These are phyloP conservation scores for Stipa capillata DNA, from an alignment of 176 grass and related monocot species.

Conservation along the genomic window DNA sequence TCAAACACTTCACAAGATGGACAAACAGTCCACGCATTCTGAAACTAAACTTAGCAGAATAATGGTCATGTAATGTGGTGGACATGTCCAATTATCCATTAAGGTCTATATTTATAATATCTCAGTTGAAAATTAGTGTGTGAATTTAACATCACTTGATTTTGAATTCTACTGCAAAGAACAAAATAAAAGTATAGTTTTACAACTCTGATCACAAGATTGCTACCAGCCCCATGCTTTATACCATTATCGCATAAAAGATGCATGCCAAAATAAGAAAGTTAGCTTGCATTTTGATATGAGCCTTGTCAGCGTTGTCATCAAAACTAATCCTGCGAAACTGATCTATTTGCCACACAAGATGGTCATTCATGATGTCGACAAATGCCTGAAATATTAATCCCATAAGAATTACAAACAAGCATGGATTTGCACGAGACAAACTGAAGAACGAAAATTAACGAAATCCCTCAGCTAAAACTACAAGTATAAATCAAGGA, in stretches of 20 bases:
- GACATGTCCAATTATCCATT: too few species aligned
- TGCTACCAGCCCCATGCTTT: background rate
- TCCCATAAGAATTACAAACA: background rate
- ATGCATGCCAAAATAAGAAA: background rate
- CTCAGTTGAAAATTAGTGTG: background rate
- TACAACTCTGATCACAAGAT: background rate
- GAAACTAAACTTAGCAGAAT: background rate
- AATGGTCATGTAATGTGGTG: too few species aligned
- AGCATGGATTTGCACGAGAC: background rate
- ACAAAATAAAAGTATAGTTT: background rate
- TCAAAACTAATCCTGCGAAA: background rate
- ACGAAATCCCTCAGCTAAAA: background rate
- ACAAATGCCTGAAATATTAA: too few species aligned
- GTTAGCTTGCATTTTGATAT: background rate
- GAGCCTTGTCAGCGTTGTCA: background rate
- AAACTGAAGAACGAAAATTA: background rate
- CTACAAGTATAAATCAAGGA: background rate
- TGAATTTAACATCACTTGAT: too few species aligned
- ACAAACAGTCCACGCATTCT: background rate
- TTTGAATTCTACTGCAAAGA: too few species aligned
- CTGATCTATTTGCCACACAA: background rate
- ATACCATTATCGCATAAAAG: too few species aligned
- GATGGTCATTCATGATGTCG: background rate
- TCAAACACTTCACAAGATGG: background rate
- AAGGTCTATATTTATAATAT: too few species aligned